These are phyloP conservation scores for Camellia oleifera DNA, from an alignment of 179 eudicot genomes.

Conservation along the genomic window DNA sequence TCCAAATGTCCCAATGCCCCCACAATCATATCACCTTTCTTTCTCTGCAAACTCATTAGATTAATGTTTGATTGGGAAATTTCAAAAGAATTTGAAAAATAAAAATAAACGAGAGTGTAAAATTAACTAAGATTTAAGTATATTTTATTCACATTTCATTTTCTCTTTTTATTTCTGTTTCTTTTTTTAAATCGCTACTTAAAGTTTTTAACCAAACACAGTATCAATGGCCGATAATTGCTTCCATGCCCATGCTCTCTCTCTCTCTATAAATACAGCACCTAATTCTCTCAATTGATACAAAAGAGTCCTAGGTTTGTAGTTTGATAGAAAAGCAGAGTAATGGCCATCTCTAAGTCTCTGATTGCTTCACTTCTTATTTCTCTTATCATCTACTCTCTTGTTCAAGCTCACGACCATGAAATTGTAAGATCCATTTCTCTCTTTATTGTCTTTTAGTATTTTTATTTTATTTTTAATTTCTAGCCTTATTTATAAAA, in stretches of 20 bases:
- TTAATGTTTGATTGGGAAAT: no score
- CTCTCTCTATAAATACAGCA: neutral
- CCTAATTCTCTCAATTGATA: neutral
- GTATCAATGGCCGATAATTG: no score
- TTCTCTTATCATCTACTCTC: slow-evolving; percentile 25
- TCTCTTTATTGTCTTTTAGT: neutral
- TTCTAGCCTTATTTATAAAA: neutral
- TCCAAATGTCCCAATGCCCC: no score
- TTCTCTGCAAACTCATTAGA: neutral
- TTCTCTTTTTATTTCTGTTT: no score
- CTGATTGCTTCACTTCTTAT: slow-evolving; percentile 26
- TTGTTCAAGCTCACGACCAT: slow-evolving; percentile 13
- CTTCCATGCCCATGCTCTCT: neutral
- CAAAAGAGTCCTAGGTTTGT: neutral
- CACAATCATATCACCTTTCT: neutral
- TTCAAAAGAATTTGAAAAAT: no score
- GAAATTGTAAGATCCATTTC: neutral
- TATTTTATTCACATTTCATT: no score
- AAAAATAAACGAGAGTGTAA: no score
- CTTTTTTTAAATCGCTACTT: no score
- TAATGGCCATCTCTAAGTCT: slow-evolving; percentile 25
- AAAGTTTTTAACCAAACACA: no score
- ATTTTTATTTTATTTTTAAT: neutral
- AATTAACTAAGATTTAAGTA: no score
- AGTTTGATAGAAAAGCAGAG: neutral